Evolutionary conservation across 768 basidiomycete genomes (phyloP), one percentile per base, ranked within the genome.

Genomic region (Hypsizygus marmoreus): DNA sequence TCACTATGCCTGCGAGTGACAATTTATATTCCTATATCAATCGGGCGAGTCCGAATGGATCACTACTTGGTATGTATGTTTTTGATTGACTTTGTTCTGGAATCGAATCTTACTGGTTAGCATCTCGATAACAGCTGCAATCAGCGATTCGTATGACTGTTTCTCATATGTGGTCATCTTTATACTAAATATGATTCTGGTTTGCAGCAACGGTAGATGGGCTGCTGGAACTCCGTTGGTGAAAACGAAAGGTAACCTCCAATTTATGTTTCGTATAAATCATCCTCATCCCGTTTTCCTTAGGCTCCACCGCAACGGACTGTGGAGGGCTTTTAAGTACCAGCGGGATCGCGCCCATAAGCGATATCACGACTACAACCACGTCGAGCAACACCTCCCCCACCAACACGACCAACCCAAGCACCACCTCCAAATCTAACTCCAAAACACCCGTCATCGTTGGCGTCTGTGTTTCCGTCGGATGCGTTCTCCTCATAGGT

Each of bases 111-210:
- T n/a, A n/a, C n/a, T n/a, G n/a, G n/a, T 45, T 43, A 31, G 46
- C 45, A 23, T 17, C 26, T 32, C 19, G 6, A 12, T 28, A 30
- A 26, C 43, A 76, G 76, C 60, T 42, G 61, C 67, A 25, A 58
- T 73, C 36, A 61, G 61, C 30, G 71, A 77, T 55, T 59, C 64
- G 77, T 77, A 45, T 67, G 77, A 69, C 11, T 28, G 13, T 8
- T 10, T 2, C 20, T 10, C 9, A 30, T 23, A 13, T 19, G 13
- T 28, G 14, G 14, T 16, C 16, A 4, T 6, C 31, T 34, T 36
- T 26, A 38, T 25, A 3, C 37, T 40, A 9, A 29, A 13, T 33
- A 36, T 51, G 32, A 38, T 22, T 17, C 24, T 32, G 20, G 29
- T 44, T 30, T 38, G 30, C 51, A 77, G 74, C n/a, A 67, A 64